phyloP scores from a whole-genome alignment of 2,329 filamentous ascomycete species.

The Diaporthe nobilis region DNA sequence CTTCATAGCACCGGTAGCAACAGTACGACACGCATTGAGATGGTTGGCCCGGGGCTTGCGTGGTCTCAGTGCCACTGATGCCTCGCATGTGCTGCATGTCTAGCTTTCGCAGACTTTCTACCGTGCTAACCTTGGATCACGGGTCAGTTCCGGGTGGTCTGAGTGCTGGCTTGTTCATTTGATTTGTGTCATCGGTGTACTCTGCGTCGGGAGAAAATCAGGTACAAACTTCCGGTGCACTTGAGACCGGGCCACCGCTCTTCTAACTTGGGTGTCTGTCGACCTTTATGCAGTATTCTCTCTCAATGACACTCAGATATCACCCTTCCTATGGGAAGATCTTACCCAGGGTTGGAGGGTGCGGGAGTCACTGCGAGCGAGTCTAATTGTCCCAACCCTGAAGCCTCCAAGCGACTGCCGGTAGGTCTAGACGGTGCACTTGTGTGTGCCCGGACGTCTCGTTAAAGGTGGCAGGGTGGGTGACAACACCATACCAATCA shows the following conservation, averaged over 20 bases:
- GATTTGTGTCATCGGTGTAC: not conserved
- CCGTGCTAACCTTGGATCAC: not conserved
- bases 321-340: not conserved
- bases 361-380: not conserved
- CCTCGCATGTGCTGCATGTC: not conserved
- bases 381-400: not conserved
- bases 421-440: not conserved
- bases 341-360: not conserved
- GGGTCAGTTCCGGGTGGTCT: not conserved
- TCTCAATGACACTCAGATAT: not conserved
- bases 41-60: not conserved
- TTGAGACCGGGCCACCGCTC: not conserved
- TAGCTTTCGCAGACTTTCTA: not conserved
- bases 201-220: not conserved
- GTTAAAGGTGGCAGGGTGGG: not conserved
- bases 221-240: not conserved
- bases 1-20: not conserved
- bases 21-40: constrained; percentile 3
- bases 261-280: not conserved
- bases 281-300: not conserved
- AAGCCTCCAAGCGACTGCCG: not conserved
- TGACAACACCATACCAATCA: constrained; percentile 11
- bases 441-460: constrained; percentile 11
- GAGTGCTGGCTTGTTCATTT: not conserved
- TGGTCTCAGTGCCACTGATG: not conserved